phyloP scores from a whole-genome alignment of 257 asterid genomes.

The Rehmannia glutinosa region DNA sequence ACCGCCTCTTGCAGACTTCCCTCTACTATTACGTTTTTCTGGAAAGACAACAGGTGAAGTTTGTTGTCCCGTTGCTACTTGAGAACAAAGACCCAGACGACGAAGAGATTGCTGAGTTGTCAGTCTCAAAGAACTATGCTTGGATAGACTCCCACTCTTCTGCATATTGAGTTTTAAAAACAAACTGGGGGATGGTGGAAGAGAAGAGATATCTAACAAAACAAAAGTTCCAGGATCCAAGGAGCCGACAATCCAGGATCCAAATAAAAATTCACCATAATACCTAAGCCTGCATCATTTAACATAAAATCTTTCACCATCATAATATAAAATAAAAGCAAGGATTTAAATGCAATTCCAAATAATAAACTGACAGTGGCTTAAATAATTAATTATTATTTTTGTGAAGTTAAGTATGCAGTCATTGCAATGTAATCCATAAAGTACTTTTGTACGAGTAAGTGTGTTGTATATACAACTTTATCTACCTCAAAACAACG shows the following conservation, averaged over 20 bases:
- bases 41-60: constrained; percentile 88
- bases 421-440: background rate
- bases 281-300: constrained; percentile 36
- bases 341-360: constrained; percentile 9
- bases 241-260: constrained; percentile 25
- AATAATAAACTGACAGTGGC: background rate
- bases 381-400: background rate
- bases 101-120: constrained; percentile 85
- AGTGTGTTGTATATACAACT: background rate
- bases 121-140: constrained; percentile 67
- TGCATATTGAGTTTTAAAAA: constrained; percentile 47
- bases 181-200: constrained; percentile 11
- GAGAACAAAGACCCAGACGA: constrained; percentile 86
- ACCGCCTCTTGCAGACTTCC: constrained; percentile 42
- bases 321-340: background rate
- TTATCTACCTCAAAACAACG: constrained; percentile 5
- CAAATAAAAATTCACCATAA: constrained; percentile 23
- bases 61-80: constrained; percentile 71
- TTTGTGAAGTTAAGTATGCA: background rate
- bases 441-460: background rate
- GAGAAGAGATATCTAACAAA: constrained; percentile 26
- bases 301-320: constrained; percentile 4
- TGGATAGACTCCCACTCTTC: constrained; percentile 66
- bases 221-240: constrained; percentile 16
- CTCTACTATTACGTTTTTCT: constrained; percentile 75